phyloP scores from a whole-genome alignment of 345 rosid genomes.

The Eucalyptus shirleyi region DNA sequence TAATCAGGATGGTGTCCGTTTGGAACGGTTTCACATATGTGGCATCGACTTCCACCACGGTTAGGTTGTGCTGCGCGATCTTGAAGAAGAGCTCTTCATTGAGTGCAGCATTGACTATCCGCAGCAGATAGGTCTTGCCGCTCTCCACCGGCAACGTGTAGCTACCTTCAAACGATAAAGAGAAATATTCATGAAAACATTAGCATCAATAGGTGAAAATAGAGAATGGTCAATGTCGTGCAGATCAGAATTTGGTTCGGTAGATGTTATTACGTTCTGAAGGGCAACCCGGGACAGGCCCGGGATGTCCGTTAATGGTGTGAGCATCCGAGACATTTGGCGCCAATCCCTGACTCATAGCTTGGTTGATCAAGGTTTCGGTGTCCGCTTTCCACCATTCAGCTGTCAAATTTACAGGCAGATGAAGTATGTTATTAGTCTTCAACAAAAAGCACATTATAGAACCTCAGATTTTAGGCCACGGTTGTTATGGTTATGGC shows the following conservation, averaged over 20 bases:
- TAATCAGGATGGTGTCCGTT: slow-evolving; percentile 30
- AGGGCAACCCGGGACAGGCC: slow-evolving; percentile 33
- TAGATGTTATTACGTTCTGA: slow-evolving; percentile 8
- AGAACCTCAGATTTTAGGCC: not conserved
- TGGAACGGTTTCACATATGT: slow-evolving; percentile 46
- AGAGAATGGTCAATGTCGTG: not conserved
- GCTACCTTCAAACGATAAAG: slow-evolving; percentile 7
- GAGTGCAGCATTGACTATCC: slow-evolving; percentile 61
- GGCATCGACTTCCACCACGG: slow-evolving; percentile 61
- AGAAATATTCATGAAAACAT: not conserved
- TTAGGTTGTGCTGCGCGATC: slow-evolving; percentile 48
- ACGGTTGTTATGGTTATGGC: not conserved
- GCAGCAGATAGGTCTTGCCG: slow-evolving; percentile 40
- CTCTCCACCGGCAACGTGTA: slow-evolving; percentile 25
- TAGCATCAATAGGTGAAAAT: not conserved
- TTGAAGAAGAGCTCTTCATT: slow-evolving; percentile 56
- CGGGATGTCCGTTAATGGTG: slow-evolving; percentile 64
- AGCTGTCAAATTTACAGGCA: slow-evolving; percentile 10
- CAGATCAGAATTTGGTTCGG: not conserved
- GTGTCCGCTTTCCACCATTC: slow-evolving; percentile 77
- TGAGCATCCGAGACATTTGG: slow-evolving; percentile 67
- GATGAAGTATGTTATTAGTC: not conserved
- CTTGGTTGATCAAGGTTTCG: slow-evolving; percentile 38
- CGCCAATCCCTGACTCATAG: slow-evolving; percentile 41
- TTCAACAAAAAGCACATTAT: not conserved